Evolutionary conservation across 108 stramenopile genomes (phyloP).

Genomic region (Skeletonema menzelii): DNA sequence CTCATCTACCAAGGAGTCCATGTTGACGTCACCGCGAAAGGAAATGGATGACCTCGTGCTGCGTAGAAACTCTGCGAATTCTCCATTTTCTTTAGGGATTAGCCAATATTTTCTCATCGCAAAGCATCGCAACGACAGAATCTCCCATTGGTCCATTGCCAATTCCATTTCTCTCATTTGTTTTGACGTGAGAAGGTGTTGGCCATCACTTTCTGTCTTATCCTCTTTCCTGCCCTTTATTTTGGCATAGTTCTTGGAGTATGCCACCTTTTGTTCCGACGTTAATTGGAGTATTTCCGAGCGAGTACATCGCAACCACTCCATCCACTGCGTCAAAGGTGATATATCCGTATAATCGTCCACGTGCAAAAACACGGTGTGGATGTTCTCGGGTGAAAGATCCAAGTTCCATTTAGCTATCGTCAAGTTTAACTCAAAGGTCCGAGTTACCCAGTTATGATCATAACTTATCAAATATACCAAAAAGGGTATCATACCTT

Average conservation of each 20-base stretch:
- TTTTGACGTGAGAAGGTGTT: background rate
- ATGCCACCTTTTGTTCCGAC: constrained; percentile 3
- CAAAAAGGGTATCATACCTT: constrained; percentile 26
- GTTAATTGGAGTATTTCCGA: background rate
- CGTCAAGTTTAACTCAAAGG: constrained; percentile 8
- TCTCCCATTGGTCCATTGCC: constrained; percentile 14
- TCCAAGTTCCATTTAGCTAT: constrained; percentile 11
- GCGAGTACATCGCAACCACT: constrained; percentile 13
- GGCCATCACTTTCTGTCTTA: background rate
- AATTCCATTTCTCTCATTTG: constrained; percentile 18
- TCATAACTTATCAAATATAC: constrained; percentile 40
- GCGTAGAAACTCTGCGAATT: constrained; percentile 18
- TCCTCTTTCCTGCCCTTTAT: constrained; percentile 15
- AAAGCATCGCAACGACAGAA: constrained; percentile 17
- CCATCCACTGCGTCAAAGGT: constrained; percentile 31
- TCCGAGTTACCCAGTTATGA: constrained; percentile 22
- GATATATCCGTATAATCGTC: constrained; percentile 38
- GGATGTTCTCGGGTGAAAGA: constrained; percentile 25
- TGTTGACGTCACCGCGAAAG: background rate
- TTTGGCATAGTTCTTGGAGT: constrained; percentile 23
- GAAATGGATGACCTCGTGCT: constrained; percentile 15
- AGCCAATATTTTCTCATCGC: constrained; percentile 20
- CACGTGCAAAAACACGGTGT: constrained; percentile 40
- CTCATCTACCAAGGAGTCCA: background rate
- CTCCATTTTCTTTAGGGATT: constrained; percentile 10